A percentile compares a stretch with the other conserved stretches of the same genome.
Conservation (phyloP, 306 rosid species). For the Pyrus betulifolia region DNA sequence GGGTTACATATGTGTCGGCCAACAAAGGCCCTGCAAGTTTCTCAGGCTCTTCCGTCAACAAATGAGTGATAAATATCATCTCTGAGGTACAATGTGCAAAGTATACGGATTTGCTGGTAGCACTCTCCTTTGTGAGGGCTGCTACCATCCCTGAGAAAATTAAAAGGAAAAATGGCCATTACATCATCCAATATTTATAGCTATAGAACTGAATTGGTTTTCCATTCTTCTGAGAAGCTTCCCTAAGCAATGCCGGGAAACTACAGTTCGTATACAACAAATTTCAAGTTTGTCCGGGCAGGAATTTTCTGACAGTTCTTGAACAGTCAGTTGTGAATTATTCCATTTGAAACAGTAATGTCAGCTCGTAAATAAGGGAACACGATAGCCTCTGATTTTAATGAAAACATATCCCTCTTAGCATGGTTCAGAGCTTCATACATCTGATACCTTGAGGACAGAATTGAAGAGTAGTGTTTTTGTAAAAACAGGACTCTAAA, state of each 20-base stretch:
- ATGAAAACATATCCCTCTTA: neutral
- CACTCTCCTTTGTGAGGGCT: conserved; percentile 93
- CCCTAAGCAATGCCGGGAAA: neutral
- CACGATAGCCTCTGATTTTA: neutral
- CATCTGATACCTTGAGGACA: neutral
- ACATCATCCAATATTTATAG: too few relatives aligned
- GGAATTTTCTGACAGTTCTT: too few relatives aligned
- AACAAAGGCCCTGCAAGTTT: conserved; percentile 90
- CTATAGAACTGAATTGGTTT: too few relatives aligned
- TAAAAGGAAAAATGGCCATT: neutral
- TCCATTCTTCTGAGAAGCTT: neutral
- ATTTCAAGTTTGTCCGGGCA: too few relatives aligned
- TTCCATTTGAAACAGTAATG: neutral
- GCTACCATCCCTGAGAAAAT: conserved; percentile 75
- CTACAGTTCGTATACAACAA: neutral
- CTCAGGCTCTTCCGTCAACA: conserved; percentile 79
- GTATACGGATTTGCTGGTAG: conserved; percentile 88
- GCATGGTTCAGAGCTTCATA: neutral
- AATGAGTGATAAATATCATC: conserved; percentile 83
- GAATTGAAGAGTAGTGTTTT: neutral
- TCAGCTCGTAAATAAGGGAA: neutral
- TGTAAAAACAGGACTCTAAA: neutral
- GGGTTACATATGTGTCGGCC: conserved; percentile 85
- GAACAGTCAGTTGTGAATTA: neutral
- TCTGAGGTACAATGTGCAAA: conserved; percentile 91